Evolutionary conservation across 306 rosid species (phyloP).

Genomic region (Vigna mungo): DNA sequence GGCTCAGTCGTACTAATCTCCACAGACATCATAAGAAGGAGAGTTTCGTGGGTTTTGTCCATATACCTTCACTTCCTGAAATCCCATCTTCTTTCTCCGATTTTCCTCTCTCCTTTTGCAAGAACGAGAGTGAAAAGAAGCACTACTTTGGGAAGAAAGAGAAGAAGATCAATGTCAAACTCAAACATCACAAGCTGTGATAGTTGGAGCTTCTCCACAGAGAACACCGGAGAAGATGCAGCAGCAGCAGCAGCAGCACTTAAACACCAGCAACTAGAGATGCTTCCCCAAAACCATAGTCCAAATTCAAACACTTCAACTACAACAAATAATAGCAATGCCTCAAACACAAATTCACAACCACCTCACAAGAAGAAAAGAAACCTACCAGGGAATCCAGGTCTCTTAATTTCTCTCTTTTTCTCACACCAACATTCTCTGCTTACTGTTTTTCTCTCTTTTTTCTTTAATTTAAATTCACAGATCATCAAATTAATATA

Average conservation of each 20-base stretch:
- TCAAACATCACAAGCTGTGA: conserved; percentile 76
- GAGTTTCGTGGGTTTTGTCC: conserved; percentile 67
- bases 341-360: conserved; percentile 50
- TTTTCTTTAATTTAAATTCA: not conserved
- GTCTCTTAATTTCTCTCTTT: conserved; percentile 36
- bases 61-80: conserved; percentile 52
- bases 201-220: conserved; percentile 72
- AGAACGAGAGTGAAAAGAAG: conserved; percentile 16
- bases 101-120: conserved; percentile 10
- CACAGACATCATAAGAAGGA: conserved; percentile 61
- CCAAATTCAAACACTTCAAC: conserved; percentile 61
- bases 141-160: conserved; percentile 26
- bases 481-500: conserved; percentile 23
- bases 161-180: conserved; percentile 42
- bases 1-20: conserved; percentile 33
- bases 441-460: too few relatives aligned
- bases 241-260: conserved; percentile 29
- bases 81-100: conserved; percentile 48
- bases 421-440: too few relatives aligned
- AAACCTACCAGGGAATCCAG: conserved; percentile 86
- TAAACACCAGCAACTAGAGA: conserved; percentile 44
- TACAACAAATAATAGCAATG: conserved; percentile 49
- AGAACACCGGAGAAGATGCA: conserved; percentile 48
- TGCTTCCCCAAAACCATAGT: conserved; percentile 50
- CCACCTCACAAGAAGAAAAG: conserved; percentile 70